Evolutionary conservation across 1,284 basidiomycete species (phyloP).

Genomic region (Cerrena zonata): DNA sequence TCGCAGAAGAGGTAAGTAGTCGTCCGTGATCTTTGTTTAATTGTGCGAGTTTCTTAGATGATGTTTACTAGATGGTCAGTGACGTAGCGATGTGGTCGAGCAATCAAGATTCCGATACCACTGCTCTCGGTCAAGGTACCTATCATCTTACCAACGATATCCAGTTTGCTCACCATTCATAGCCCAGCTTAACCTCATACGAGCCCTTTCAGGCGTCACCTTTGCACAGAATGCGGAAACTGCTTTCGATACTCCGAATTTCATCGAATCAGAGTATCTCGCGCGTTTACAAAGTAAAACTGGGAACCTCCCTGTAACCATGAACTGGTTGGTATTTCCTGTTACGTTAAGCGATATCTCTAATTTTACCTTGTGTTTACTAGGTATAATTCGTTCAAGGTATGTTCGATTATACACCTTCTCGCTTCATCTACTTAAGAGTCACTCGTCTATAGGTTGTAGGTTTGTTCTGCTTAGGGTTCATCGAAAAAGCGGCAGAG

Average conservation of each 20-base stretch:
- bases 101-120: constrained; percentile 45
- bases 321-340: constrained; percentile 48
- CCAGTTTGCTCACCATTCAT: constrained; percentile 5
- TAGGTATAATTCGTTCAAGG: constrained; percentile 68
- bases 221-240: constrained; percentile 40
- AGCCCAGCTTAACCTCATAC: constrained; percentile 57
- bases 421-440: too few relatives aligned
- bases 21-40: neutral
- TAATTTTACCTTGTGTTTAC: constrained; percentile 3
- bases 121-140: constrained; percentile 51
- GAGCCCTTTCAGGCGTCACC: constrained; percentile 58
- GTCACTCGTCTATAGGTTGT: constrained; percentile 38
- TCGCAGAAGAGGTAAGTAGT: constrained; percentile 54
- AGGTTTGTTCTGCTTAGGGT: constrained; percentile 56
- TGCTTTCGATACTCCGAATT: constrained; percentile 55
- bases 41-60: neutral
- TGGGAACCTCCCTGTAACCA: constrained; percentile 44
- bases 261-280: constrained; percentile 52
- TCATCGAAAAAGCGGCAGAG: constrained; percentile 47
- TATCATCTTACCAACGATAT: constrained; percentile 9
- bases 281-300: constrained; percentile 36
- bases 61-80: constrained; percentile 38
- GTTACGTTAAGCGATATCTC: constrained; percentile 2
- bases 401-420: too few relatives aligned
- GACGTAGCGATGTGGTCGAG: constrained; percentile 56